These are phyloP conservation scores for Eragrostis nindensis DNA, from an alignment of 176 grass and related monocot species.

Conservation along the genomic window DNA sequence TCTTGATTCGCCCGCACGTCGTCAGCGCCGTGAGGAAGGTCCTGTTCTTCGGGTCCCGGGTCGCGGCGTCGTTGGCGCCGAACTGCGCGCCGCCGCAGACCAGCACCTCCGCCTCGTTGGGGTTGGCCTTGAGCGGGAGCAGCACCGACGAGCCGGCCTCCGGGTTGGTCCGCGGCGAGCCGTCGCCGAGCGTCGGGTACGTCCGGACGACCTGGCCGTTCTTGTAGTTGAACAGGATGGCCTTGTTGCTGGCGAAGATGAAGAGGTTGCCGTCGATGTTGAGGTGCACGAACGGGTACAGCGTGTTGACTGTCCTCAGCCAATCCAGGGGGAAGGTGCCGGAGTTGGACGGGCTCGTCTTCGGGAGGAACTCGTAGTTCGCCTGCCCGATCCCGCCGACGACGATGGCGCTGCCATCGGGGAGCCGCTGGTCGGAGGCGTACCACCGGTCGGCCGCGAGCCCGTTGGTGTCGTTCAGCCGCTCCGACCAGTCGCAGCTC, in stretches of 20 bases:
- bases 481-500: constrained; percentile 68
- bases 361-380: constrained; percentile 82
- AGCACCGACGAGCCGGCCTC: constrained; percentile 73
- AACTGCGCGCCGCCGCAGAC: constrained; percentile 62
- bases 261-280: constrained; percentile 86
- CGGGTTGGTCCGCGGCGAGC: constrained; percentile 67
- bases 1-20: constrained; percentile 77
- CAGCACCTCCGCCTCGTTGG: constrained; percentile 73
- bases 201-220: constrained; percentile 38
- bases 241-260: constrained; percentile 71
- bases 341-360: constrained; percentile 8
- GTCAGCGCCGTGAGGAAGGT: constrained; percentile 32
- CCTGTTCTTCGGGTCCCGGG: too few relatives aligned
- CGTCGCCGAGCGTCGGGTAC: constrained; percentile 47
- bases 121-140: constrained; percentile 60
- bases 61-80: constrained; percentile 30
- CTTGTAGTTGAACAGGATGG: constrained; percentile 65
- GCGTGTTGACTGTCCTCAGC: constrained; percentile 49
- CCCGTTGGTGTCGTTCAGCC: neutral
- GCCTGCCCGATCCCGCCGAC: constrained; percentile 56
- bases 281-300: constrained; percentile 82
- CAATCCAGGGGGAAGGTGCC: constrained; percentile 48
- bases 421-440: constrained; percentile 71
- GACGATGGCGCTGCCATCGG: constrained; percentile 64
- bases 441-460: constrained; percentile 64